Conservation (phyloP, 345 rosid genomes). For the Gossypium thurberi region DNA sequence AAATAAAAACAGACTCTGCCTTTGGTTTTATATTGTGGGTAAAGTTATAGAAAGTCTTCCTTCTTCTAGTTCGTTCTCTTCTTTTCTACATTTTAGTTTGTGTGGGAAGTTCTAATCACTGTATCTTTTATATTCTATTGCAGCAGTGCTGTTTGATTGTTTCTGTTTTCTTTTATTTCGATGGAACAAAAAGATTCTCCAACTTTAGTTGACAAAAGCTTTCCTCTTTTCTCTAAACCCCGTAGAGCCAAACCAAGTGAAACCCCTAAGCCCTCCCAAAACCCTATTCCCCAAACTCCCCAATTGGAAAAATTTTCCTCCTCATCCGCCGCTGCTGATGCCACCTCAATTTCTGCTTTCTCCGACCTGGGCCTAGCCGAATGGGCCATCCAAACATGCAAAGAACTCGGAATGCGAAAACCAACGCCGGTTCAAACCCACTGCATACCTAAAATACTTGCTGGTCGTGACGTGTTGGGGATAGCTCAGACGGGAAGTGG, state of each 20-base stretch:
- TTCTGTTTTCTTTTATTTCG: too few species aligned
- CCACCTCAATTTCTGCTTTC: conserved; percentile 25
- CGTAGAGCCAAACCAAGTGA: conserved; percentile 10
- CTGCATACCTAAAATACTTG: conserved; percentile 71
- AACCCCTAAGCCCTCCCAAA: conserved; percentile 21
- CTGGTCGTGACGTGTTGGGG: conserved; percentile 72
- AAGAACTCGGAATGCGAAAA: conserved; percentile 69
- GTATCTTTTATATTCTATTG: too few species aligned
- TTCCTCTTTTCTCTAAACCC: conserved; percentile 55
- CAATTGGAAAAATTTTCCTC: conserved; percentile 36
- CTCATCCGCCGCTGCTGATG: conserved; percentile 12
- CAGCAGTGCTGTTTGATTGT: too few species aligned
- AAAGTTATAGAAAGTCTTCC: too few species aligned
- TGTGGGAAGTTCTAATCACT: too few species aligned
- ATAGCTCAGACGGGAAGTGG: conserved; percentile 94
- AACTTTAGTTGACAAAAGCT: conserved; percentile 24
- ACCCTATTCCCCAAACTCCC: conserved; percentile 16
- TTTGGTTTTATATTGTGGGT: too few species aligned
- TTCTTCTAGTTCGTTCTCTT: too few species aligned
- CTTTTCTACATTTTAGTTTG: too few species aligned
- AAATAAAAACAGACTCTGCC: too few species aligned
- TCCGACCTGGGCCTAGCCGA: conserved; percentile 68
- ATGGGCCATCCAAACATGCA: conserved; percentile 80
- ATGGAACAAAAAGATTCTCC: conserved; percentile 13
- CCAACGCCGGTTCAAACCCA: conserved; percentile 86